phyloP scores from a whole-genome alignment of 2,329 filamentous ascomycete genomes.

The Pseudogymnoascus sp. region DNA sequence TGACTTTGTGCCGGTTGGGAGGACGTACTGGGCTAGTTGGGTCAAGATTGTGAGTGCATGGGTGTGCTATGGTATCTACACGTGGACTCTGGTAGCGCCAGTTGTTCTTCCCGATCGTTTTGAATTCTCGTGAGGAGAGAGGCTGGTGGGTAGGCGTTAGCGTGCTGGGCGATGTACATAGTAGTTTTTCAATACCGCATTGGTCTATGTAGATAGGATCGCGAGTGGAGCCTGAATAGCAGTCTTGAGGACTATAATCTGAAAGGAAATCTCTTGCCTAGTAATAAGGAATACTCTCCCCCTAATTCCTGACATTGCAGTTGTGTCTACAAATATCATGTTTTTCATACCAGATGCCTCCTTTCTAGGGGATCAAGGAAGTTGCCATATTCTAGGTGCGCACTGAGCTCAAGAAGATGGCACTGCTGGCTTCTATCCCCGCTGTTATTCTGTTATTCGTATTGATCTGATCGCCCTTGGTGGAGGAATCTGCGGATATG shows the following conservation, averaged over 20 bases:
- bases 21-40: slow-evolving; percentile 97
- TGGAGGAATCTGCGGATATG: neutral
- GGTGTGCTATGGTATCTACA: slow-evolving; percentile 91
- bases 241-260: neutral
- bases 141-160: neutral
- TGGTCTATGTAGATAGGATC: neutral
- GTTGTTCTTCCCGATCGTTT: slow-evolving; percentile 80
- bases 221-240: neutral
- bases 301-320: neutral
- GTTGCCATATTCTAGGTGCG: neutral
- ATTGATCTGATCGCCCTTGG: neutral
- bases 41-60: slow-evolving; percentile 97
- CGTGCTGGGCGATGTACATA: slow-evolving; percentile 3
- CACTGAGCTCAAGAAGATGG: neutral
- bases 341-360: neutral
- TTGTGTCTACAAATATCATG: neutral
- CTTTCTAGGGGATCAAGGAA: neutral
- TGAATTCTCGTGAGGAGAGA: slow-evolving; percentile 41
- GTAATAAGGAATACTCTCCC: neutral
- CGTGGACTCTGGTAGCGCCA: slow-evolving; percentile 86
- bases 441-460: neutral
- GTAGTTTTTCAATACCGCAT: neutral
- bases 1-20: slow-evolving; percentile 84
- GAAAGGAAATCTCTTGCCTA: neutral
- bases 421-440: neutral